phyloP scores from a whole-genome alignment of 2,329 filamentous ascomycete genomes.

The Aspergillus sp. region DNA sequence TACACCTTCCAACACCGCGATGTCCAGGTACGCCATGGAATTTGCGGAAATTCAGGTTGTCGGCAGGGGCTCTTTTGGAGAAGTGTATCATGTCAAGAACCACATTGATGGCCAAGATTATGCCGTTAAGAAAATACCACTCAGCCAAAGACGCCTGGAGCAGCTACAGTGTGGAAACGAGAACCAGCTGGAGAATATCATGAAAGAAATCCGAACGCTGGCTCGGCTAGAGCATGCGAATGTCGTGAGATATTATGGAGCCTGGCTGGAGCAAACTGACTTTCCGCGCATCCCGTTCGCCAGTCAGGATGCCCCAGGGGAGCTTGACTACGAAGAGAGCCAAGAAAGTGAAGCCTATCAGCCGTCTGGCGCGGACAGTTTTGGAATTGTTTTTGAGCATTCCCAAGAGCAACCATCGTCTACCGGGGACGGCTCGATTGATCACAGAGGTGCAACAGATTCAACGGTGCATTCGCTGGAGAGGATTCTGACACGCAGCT shows the following conservation, averaged over 20 bases:
- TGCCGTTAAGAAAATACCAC: conserved; percentile 65
- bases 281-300: conserved; percentile 14
- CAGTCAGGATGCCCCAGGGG: conserved; percentile 1
- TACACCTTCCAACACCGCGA: conserved; percentile 22
- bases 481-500: conserved; percentile 38
- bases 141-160: conserved; percentile 53
- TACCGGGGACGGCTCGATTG: background rate
- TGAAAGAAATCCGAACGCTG: conserved; percentile 62
- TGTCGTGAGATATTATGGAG: conserved; percentile 65
- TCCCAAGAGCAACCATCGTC: conserved; percentile 24
- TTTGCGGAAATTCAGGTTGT: conserved; percentile 56
- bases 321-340: conserved; percentile 16
- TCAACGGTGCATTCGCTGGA: conserved; percentile 42
- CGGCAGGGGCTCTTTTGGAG: conserved; percentile 65
- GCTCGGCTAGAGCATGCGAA: conserved; percentile 64
- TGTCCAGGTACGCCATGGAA: conserved; percentile 50
- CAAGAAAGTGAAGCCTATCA: conserved; percentile 11
- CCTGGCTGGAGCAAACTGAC: conserved; percentile 60
- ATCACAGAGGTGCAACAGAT: conserved; percentile 32
- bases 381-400: conserved; percentile 43
- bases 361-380: conserved; percentile 30
- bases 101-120: conserved; percentile 63
- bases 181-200: conserved; percentile 55
- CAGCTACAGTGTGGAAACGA: conserved; percentile 53
- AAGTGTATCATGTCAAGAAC: conserved; percentile 62